Conservation (phyloP, 208 protist species). For the Acanthamoeba castellanii region DNA sequence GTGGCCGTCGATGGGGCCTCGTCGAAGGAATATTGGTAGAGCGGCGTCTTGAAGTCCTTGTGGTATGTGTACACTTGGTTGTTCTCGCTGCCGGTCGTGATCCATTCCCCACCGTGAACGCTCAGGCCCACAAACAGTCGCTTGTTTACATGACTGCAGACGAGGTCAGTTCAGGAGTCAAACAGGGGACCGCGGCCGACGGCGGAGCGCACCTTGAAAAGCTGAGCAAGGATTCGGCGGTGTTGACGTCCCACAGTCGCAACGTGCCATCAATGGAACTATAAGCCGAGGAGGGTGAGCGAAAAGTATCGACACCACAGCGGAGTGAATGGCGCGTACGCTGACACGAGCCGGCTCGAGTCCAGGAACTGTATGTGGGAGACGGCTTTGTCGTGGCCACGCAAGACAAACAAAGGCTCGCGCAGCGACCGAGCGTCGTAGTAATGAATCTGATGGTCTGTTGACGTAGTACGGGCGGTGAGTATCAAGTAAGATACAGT, state of each 20-base stretch:
- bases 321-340: not conserved
- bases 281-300: not conserved
- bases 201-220: not conserved
- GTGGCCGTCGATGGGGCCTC: not conserved
- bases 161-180: not conserved
- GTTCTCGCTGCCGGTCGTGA: constrained; percentile 81
- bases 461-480: not conserved
- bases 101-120: constrained; percentile 72
- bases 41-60: constrained; percentile 76
- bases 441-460: constrained; percentile 82
- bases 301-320: not conserved
- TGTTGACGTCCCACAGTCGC: constrained; percentile 73
- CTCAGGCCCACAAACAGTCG: constrained; percentile 84
- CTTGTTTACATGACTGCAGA: constrained; percentile 80
- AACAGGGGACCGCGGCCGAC: not conserved
- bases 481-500: not conserved
- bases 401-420: constrained; percentile 71
- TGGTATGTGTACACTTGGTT: constrained; percentile 82
- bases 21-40: constrained; percentile 31
- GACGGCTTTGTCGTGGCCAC: constrained; percentile 81
- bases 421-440: constrained; percentile 78
- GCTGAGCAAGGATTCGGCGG: constrained; percentile 8
- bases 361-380: constrained; percentile 82
- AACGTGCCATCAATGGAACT: constrained; percentile 79
- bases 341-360: constrained; percentile 72